Conservation (phyloP, 108 stramenopile genomes). For the Fragilariopsis cylindrus region DNA sequence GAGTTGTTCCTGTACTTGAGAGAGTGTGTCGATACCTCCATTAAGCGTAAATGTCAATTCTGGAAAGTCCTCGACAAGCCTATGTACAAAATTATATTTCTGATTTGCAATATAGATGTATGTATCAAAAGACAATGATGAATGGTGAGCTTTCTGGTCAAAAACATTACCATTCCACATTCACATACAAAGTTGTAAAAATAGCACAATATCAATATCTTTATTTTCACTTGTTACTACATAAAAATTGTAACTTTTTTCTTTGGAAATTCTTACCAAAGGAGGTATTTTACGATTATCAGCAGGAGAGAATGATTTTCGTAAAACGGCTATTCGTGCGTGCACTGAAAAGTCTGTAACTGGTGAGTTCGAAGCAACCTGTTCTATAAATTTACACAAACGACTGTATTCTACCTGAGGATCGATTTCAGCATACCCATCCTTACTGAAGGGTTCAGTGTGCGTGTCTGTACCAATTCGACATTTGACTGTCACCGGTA, state of each 20-base stretch:
- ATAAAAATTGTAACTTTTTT: no score
- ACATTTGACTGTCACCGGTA: slow-evolving; percentile 96
- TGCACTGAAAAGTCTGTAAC: slow-evolving; percentile 95
- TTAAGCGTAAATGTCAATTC: slow-evolving; percentile 83
- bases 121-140: no score
- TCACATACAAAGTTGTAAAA: no score
- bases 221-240: no score
- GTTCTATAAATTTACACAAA: slow-evolving; percentile 83
- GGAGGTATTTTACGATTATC: slow-evolving; percentile 97
- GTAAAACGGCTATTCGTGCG: slow-evolving; percentile 95
- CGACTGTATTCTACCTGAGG: slow-evolving; percentile 80
- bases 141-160: no score
- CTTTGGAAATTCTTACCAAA: slow-evolving; percentile 24
- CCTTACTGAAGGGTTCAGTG: slow-evolving; percentile 37
- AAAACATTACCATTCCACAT: no score
- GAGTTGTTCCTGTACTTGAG: slow-evolving; percentile 65
- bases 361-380: slow-evolving; percentile 75
- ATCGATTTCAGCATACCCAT: slow-evolving; percentile 63
- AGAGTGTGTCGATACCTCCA: slow-evolving; percentile 81
- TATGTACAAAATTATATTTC: slow-evolving; percentile 75
- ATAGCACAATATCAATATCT: no score
- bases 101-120: no score
- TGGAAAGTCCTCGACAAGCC: slow-evolving; percentile 79
- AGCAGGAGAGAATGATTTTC: slow-evolving; percentile 87
- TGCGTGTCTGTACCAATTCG: slow-evolving; percentile 87